These are phyloP conservation scores for Botryotinia calthae DNA, from an alignment of 2,329 filamentous ascomycete genomes.

Conservation along the genomic window DNA sequence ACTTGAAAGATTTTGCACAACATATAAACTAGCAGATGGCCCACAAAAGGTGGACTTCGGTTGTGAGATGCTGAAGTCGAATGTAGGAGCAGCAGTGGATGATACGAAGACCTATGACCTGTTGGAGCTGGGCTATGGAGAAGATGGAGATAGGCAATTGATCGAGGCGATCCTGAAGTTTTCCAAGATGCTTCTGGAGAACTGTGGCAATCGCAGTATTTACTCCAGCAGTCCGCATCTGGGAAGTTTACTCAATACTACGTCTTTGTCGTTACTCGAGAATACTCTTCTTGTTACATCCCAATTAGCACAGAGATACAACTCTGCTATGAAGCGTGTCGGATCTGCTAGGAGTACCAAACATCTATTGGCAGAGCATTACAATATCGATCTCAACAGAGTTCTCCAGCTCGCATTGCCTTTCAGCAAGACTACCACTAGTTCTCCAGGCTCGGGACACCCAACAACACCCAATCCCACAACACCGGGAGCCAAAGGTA, in stretches of 20 bases:
- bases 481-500: constrained; percentile 64
- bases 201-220: constrained; percentile 94
- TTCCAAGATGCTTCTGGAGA: constrained; percentile 82
- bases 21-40: constrained; percentile 75
- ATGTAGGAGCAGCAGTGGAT: constrained; percentile 44
- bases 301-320: constrained; percentile 87
- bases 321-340: constrained; percentile 77
- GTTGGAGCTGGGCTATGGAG: constrained; percentile 58
- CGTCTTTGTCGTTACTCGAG: constrained; percentile 74
- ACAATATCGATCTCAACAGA: constrained; percentile 73
- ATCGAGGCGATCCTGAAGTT: constrained; percentile 80
- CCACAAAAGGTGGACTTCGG: constrained; percentile 78
- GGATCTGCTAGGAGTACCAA: constrained; percentile 69
- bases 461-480: constrained; percentile 52
- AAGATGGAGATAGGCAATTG: constrained; percentile 77
- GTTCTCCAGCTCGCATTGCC: constrained; percentile 80
- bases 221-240: constrained; percentile 91
- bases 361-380: constrained; percentile 79
- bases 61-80: constrained; percentile 57
- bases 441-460: constrained; percentile 46
- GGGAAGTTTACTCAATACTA: constrained; percentile 85
- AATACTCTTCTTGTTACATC: constrained; percentile 76
- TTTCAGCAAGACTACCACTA: constrained; percentile 69
- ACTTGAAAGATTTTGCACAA: constrained; percentile 74
- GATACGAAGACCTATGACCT: constrained; percentile 51